Evolutionary conservation across 2,329 filamentous ascomycete species (phyloP), one percentile per base, ranked within the genome.

Genomic region (Fusarium sulawesiense): DNA sequence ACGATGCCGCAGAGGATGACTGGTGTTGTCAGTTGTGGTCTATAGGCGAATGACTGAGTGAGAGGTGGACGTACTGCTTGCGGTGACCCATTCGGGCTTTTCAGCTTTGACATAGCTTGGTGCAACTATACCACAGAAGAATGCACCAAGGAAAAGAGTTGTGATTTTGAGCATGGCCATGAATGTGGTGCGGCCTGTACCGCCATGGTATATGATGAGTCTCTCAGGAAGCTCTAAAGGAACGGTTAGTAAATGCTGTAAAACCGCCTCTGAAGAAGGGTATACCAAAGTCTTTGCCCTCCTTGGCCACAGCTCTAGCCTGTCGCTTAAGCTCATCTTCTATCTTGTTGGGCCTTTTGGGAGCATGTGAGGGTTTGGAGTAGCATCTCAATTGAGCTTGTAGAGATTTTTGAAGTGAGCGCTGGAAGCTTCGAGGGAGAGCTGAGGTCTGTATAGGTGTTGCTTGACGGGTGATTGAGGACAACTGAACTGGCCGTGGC

Each of bases 181-280:
- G 70, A 92, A 90, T 9, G 89, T 87, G 30, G 87, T 91, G 61
- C 88, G 86, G 11, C 85, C 85, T 1, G 88, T 91, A 55, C 93
- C 92, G 56, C 89, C 89, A 80, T 94, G 91, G 79, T 93, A 97
- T 66, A 97, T 87, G 71, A 93, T 85, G 29, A 94, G 76, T 16
- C 82, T 82, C 68, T 88, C 84, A 1, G 89, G 88, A 62, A 86
- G 86, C 34, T 79, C 85, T 88, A 27, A 25, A 14, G 40, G 0
- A 18, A 23, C n/a, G 70, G 50, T 10, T 1, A 34, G 20, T 29
- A 29, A 12, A 29, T 29, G 27, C 27, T 29, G 27, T 12, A 29
- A 29, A 29, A 29, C 11, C 27, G 27, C 27, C 27, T 29, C 11
- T 29, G 27, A 29, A 29, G 27, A 29, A 29, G 27, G 27, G 6